phyloP scores from a whole-genome alignment of 2,329 filamentous ascomycete genomes.

The Penicillium sp. region DNA sequence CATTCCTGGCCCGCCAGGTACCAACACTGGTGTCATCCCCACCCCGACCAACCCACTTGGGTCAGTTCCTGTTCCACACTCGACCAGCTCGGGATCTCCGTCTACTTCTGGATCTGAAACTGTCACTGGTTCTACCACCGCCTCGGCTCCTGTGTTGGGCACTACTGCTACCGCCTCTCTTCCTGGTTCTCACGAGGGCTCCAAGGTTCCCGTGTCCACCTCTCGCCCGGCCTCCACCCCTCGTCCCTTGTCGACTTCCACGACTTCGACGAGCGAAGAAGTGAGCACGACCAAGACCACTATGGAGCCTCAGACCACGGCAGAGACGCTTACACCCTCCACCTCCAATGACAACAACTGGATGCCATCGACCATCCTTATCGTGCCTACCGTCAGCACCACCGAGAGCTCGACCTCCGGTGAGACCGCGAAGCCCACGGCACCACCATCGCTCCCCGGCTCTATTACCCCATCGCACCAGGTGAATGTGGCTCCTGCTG shows the following conservation, averaged over 20 bases:
- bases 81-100: slow-evolving; percentile 5
- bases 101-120: slow-evolving; percentile 3
- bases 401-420: slow-evolving; percentile 20
- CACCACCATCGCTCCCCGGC: slow-evolving; percentile 67
- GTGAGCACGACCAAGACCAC: slow-evolving; percentile 27
- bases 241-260: slow-evolving; percentile 44
- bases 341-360: slow-evolving; percentile 21
- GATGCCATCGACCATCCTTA: slow-evolving; percentile 24
- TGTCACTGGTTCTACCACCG: slow-evolving; percentile 5
- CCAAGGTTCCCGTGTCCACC: slow-evolving; percentile 7
- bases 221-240: slow-evolving; percentile 26
- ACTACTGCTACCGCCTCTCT: slow-evolving; percentile 8
- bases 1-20: slow-evolving; percentile 12
- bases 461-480: slow-evolving; percentile 70
- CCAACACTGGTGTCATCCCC: slow-evolving; percentile 7
- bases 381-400: slow-evolving; percentile 11
- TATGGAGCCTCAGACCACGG: slow-evolving; percentile 28
- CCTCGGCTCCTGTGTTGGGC: background rate
- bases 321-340: slow-evolving; percentile 22
- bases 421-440: slow-evolving; percentile 48
- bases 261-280: slow-evolving; percentile 11
- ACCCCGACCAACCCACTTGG: slow-evolving; percentile 15
- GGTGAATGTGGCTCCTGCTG: slow-evolving; percentile 56
- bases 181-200: slow-evolving; percentile 9
- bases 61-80: slow-evolving; percentile 19